These are phyloP conservation scores for Rhizopus sp. DNA, from an alignment of 371 early-diverging fungal genomes.

Conservation along the genomic window DNA sequence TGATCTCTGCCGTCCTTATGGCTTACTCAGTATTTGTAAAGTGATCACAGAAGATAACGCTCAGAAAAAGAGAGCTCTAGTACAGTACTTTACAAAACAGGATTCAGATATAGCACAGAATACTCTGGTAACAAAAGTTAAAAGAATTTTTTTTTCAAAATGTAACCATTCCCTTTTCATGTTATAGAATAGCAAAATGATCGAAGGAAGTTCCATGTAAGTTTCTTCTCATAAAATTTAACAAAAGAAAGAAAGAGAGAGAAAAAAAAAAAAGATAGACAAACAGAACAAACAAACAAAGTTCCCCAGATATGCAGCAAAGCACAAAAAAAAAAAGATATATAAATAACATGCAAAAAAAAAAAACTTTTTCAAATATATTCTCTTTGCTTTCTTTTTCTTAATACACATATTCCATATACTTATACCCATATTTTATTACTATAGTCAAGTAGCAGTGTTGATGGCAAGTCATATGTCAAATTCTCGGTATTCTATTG, in stretches of 20 bases:
- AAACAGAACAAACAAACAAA: neutral
- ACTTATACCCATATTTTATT: neutral
- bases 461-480: conserved; percentile 8
- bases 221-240: neutral
- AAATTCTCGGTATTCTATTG: neutral
- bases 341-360: neutral
- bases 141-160: neutral
- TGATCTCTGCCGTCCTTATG: conserved; percentile 43
- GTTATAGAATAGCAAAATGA: conserved; percentile 19
- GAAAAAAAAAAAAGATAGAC: too few relatives aligned
- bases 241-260: neutral
- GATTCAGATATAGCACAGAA: conserved; percentile 31
- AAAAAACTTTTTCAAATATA: conserved; percentile 3
- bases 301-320: neutral
- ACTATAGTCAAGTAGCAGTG: conserved; percentile 11
- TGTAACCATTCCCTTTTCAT: neutral
- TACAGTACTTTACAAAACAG: conserved; percentile 39
- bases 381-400: conserved; percentile 3
- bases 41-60: conserved; percentile 23
- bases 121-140: conserved; percentile 24
- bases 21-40: conserved; percentile 39
- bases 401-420: neutral
- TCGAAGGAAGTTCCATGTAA: conserved; percentile 25
- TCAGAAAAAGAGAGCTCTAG: conserved; percentile 26
- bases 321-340: neutral